phyloP scores from a whole-genome alignment of 441 rosid species.

The Populus trichocarpa region DNA sequence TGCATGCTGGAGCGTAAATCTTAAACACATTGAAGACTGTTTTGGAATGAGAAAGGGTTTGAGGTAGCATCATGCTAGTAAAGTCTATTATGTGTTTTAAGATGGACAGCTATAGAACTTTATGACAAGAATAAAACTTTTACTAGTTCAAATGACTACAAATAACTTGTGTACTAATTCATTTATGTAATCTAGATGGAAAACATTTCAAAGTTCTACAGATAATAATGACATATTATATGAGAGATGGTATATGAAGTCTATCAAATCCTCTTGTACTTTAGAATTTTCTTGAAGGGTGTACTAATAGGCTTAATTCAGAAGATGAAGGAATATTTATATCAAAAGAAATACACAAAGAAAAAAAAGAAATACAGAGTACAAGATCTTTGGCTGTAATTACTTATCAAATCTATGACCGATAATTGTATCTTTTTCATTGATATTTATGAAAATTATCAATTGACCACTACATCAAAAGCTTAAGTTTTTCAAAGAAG shows the following conservation, averaged over 20 bases:
- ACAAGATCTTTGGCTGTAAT: background rate
- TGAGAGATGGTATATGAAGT: background rate
- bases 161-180: background rate
- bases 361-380: no score
- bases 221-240: background rate
- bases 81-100: background rate
- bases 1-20: background rate
- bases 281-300: background rate
- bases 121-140: background rate
- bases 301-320: background rate
- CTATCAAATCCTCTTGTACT: background rate
- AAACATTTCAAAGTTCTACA: background rate
- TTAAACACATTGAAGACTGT: background rate
- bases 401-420: background rate
- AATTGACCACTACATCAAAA: background rate
- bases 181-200: background rate
- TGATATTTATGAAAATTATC: background rate
- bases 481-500: background rate
- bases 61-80: background rate
- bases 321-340: background rate
- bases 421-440: background rate
- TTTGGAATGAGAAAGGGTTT: background rate
- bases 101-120: background rate
- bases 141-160: background rate
- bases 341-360: background rate